Evolutionary conservation across 441 rosid species (phyloP).

Genomic region (Kokia cookei): DNA sequence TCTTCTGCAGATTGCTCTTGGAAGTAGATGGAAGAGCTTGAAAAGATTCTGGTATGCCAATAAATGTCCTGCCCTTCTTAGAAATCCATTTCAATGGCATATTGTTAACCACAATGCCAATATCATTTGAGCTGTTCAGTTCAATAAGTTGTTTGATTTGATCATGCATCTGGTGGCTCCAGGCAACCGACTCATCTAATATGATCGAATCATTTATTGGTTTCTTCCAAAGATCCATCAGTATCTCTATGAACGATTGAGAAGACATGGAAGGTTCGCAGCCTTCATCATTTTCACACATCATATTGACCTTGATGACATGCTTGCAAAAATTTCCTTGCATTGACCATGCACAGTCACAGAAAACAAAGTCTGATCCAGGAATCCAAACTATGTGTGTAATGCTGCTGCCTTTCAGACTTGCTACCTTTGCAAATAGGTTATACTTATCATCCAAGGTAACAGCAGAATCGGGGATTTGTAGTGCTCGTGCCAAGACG

Average conservation of each 20-base stretch:
- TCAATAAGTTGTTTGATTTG: conserved; percentile 70
- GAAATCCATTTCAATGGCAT: conserved; percentile 74
- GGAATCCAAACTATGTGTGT: conserved; percentile 74
- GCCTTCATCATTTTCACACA: conserved; percentile 37
- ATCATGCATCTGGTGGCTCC: conserved; percentile 65
- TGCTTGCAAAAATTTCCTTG: conserved; percentile 96
- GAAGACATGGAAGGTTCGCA: conserved; percentile 61
- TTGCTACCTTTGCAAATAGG: conserved; percentile 57
- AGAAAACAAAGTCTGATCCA: conserved; percentile 84
- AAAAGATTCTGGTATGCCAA: conserved; percentile 63
- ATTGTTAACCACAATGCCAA: conserved; percentile 51
- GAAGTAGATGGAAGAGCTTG: conserved; percentile 25
- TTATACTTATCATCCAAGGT: conserved; percentile 38
- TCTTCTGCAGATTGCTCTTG: conserved; percentile 14
- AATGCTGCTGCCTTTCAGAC: conserved; percentile 48
- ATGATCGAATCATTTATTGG: conserved; percentile 68
- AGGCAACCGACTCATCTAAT: conserved; percentile 65
- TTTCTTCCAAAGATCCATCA: conserved; percentile 45
- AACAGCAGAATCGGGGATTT: conserved; percentile 73
- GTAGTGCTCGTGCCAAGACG: conserved; percentile 86
- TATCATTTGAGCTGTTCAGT: conserved; percentile 44
- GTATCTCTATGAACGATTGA: conserved; percentile 48
- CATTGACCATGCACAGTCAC: conserved; percentile 88
- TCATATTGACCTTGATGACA: conserved; percentile 73
- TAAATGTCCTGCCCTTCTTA: conserved; percentile 68